Evolutionary conservation across 2,329 filamentous ascomycete species (phyloP), one percentile per base, ranked within the genome.

Genomic region (Cordyceps tenuipes): DNA sequence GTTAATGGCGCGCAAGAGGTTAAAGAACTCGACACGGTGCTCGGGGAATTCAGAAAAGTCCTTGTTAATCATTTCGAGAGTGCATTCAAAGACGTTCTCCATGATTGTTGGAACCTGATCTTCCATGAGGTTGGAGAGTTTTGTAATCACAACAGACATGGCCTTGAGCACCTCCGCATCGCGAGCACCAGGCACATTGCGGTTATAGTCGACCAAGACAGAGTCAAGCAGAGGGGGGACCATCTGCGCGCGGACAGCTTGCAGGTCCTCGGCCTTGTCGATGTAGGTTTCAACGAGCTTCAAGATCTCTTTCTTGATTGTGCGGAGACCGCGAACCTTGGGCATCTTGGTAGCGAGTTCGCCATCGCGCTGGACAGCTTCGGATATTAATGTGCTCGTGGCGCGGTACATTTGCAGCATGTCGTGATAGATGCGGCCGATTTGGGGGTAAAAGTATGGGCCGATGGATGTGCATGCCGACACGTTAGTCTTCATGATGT

Each of bases 401-500:
- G 93, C 94, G 56, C 91, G 89, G 74, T 97, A 99, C 95, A 99
- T 99, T 69, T 94, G 93, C 61, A 99, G 79, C 93, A 99, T 97
- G 71, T 99, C 94, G 66, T 95, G 86, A 74, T 97, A 99, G 67
- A 99, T 97, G 61, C 91, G 88, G 46, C 93, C 94, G 67, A 99
- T 96, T 72, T 99, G 94, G 13, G 94, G 93, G 70, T 96, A 97
- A 75, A 99, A 99, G 76, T 97, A 99, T 57, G 90, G 86, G 39
- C 95, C 94, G 61, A 99, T 94, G 0, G 94, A 97, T 41, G 90
- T 90, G 74, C 94, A 99, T 41, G 94, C 94, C n/a, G 95, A 93
- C 5, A 99, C 94, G 68, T 99, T 99, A 0, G 94, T 99, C 83
- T 99, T 99, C 94, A 99, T 99, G 71, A 99, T 97, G 76, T 99